Base-by-base conservation (phyloP, 257 asterid species). In the Leptodermis oblonga region DNA sequence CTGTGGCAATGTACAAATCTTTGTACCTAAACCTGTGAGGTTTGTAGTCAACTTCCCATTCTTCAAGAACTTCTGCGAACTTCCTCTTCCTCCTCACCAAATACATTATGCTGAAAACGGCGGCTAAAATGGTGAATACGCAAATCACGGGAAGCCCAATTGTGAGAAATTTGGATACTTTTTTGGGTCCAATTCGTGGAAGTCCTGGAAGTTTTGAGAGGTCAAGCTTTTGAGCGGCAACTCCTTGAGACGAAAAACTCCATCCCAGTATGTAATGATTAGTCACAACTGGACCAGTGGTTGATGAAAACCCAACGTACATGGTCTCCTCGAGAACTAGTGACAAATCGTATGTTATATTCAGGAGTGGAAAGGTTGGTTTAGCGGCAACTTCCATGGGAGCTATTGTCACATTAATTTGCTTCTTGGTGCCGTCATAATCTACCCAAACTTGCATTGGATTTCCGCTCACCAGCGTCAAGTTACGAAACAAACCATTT, bases 271-370 rank as follows among this genome's bases (percentile, higher is more conserved):
- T 79, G 65, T 84, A 86, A 75, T 86, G 88, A n/a, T 81, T 73
- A 2, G 87, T 69, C 22, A 81, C 23, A 4, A 82, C 68, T 0
- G 92, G 82, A 8, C 85, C 85, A 5, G 72, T 81, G 15, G 92
- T 75, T 4, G 87, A 58, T 0, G 95, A 88, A 74, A 88, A 84
- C 17, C 95, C 95, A 25, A 84, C 84, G 56, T 79, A 88, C 92
- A 86, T 86, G 7, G 37, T 63, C 63, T 72, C 70, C 37, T 84
- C 66, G 25, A 88, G 9, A 45, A 84, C 51, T n/a, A 72, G 45
- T 0, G 95, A 82, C 49, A 88, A 77, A 76, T 88, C 82, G 39
- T 43, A 67, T 3, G 46, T 33, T 8, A 65, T 14, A 14, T 79
- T 68, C 60, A 84, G 9, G 17, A 86, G 83, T 34, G 95, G 85